Percentiles rank a stretch among this genome's conserved stretches.
phyloP scores from a whole-genome alignment of 2,329 filamentous ascomycete species.

The Diaporthe batatas region DNA sequence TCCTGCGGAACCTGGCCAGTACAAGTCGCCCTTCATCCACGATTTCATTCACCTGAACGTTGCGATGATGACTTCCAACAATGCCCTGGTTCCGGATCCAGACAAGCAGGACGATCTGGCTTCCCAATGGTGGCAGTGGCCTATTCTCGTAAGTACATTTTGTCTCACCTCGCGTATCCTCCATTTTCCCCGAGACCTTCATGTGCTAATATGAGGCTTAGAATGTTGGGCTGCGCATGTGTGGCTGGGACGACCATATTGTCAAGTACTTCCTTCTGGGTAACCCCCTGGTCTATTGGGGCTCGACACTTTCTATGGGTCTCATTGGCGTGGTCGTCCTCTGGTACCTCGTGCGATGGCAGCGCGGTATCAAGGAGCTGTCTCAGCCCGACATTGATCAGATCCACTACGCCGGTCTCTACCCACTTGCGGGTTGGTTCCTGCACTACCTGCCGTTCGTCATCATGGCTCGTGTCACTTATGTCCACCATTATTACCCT shows the following conservation, averaged over 20 bases:
- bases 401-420: slow-evolving; percentile 93
- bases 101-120: slow-evolving; percentile 99
- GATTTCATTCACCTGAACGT: slow-evolving; percentile 99
- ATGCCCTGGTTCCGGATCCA: slow-evolving; percentile 95
- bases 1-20: slow-evolving; percentile 87
- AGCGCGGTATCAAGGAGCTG: slow-evolving; percentile 91
- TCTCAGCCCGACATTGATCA: slow-evolving; percentile 86
- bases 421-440: slow-evolving; percentile 94
- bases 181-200: not conserved
- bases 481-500: slow-evolving; percentile 99
- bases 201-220: slow-evolving; percentile 22
- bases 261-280: slow-evolving; percentile 99
- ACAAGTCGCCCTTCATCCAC: slow-evolving; percentile 96
- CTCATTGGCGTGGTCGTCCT: slow-evolving; percentile 78
- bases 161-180: not conserved
- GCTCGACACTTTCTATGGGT: slow-evolving; percentile 83
- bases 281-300: slow-evolving; percentile 97
- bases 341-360: slow-evolving; percentile 95
- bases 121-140: slow-evolving; percentile 99
- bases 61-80: slow-evolving; percentile 99
- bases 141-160: slow-evolving; percentile 69
- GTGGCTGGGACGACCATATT: slow-evolving; percentile 94
- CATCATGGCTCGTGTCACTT: slow-evolving; percentile 98
- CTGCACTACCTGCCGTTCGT: slow-evolving; percentile 96
- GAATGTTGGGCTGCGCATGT: slow-evolving; percentile 97